phyloP scores from a whole-genome alignment of 345 rosid species.

The Camelina hispida region DNA sequence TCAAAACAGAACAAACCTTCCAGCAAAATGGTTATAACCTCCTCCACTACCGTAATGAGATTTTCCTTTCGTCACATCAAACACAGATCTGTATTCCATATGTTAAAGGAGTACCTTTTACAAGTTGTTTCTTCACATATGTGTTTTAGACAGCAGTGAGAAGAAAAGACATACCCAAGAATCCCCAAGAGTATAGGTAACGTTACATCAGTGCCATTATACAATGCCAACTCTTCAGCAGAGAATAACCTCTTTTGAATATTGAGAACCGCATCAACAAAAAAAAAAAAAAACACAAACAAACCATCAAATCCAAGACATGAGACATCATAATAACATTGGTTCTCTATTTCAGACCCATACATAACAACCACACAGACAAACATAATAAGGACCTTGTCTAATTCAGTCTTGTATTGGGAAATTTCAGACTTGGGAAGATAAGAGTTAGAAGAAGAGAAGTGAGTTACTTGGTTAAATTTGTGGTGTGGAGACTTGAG shows the following conservation, averaged over 20 bases:
- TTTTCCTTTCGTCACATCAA: constrained; percentile 91
- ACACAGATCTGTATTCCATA: constrained; percentile 70
- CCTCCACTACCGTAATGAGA: constrained; percentile 92
- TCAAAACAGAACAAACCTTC: constrained; percentile 61
- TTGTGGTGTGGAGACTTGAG: constrained; percentile 46
- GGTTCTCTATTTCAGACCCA: background rate
- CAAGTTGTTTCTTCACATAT: background rate
- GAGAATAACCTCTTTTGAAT: constrained; percentile 62
- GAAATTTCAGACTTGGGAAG: background rate
- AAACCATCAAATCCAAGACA: constrained; percentile 13
- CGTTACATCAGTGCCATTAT: constrained; percentile 80
- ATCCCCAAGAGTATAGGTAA: constrained; percentile 80
- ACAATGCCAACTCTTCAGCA: constrained; percentile 68
- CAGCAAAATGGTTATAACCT: constrained; percentile 90
- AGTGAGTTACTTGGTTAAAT: constrained; percentile 49
- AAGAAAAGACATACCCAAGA: constrained; percentile 63
- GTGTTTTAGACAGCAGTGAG: background rate
- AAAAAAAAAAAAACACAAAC: background rate
- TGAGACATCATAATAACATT: background rate
- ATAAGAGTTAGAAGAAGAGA: background rate
- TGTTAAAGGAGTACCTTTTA: background rate
- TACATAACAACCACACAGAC: constrained; percentile 19
- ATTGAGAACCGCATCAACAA: background rate
- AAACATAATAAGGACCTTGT: background rate
- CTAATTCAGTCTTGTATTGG: background rate